Conservation (phyloP, 768 basidiomycete genomes). For the Agrocybe praecox region DNA sequence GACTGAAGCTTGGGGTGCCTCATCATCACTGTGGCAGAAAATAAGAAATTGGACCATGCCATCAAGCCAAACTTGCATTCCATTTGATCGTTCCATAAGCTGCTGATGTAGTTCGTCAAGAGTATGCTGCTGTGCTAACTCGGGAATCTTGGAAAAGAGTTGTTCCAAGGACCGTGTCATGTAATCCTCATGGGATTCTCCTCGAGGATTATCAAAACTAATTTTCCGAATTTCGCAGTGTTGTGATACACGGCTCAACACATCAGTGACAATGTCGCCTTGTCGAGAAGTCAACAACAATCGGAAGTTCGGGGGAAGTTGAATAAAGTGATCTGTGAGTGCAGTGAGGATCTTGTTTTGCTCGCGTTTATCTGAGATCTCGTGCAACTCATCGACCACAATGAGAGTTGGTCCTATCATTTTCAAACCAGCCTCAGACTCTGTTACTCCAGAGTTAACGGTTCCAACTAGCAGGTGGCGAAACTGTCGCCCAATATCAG, state of each 20-base stretch:
- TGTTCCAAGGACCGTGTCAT: background rate
- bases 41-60: background rate
- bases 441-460: background rate
- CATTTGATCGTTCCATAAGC: background rate
- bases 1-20: background rate
- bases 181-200: background rate
- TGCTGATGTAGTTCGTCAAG: background rate
- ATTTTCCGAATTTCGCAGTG: background rate
- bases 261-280: background rate
- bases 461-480: background rate
- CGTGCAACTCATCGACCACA: background rate
- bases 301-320: background rate
- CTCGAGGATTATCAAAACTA: background rate
- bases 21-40: background rate
- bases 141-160: background rate
- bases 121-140: background rate
- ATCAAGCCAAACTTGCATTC: background rate
- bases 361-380: background rate
- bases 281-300: background rate
- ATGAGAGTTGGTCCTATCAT: background rate
- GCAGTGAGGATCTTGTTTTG: background rate
- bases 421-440: background rate
- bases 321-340: background rate
- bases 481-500: slow-evolving; percentile 5
- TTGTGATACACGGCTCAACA: background rate